A percentile compares a stretch with the other conserved stretches of the same genome.
Evolutionary conservation across 345 rosid species (phyloP).

Genomic region (Syzygium oleosum): DNA sequence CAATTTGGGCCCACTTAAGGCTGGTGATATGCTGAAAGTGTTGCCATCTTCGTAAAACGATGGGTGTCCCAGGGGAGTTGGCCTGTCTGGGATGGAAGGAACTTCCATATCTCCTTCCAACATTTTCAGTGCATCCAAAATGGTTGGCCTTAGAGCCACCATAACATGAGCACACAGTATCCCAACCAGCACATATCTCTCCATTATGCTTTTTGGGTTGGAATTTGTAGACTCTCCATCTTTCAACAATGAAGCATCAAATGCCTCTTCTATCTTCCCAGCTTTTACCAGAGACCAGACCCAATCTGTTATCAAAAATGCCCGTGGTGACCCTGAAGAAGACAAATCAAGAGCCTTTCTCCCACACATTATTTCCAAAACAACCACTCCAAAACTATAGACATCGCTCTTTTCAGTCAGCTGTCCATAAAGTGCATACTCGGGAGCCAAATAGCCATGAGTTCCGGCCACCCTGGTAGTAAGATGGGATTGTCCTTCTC

Average conservation of each 20-base stretch:
- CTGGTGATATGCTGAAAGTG: conserved; percentile 46
- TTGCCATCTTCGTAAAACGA: conserved; percentile 15
- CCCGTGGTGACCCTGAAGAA: conserved; percentile 43
- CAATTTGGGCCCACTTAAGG: conserved; percentile 38
- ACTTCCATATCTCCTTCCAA: conserved; percentile 88
- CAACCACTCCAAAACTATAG: conserved; percentile 85
- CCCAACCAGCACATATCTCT: conserved; percentile 75
- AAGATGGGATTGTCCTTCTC: conserved; percentile 91
- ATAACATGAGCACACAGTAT: conserved; percentile 87
- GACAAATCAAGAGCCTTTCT: conserved; percentile 81
- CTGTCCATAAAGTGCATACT: conserved; percentile 89
- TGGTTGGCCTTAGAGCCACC: conserved; percentile 88
- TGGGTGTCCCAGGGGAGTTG: conserved; percentile 57
- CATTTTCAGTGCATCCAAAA: conserved; percentile 76
- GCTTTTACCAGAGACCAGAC: conserved; percentile 82
- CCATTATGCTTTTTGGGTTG: conserved; percentile 71
- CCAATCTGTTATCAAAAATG: conserved; percentile 82
- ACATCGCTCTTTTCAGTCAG: conserved; percentile 90
- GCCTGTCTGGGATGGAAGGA: conserved; percentile 70
- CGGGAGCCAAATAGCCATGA: conserved; percentile 89
- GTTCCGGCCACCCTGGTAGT: conserved; percentile 97
- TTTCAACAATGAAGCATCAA: conserved; percentile 40
- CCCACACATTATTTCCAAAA: conserved; percentile 84
- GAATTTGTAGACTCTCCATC: conserved; percentile 32
- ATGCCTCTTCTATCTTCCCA: conserved; percentile 49